Percentiles rank a stretch among this genome's conserved stretches.
Evolutionary conservation across 2,329 filamentous ascomycete species (phyloP).

Genomic region (Zymoseptoria crescenta): DNA sequence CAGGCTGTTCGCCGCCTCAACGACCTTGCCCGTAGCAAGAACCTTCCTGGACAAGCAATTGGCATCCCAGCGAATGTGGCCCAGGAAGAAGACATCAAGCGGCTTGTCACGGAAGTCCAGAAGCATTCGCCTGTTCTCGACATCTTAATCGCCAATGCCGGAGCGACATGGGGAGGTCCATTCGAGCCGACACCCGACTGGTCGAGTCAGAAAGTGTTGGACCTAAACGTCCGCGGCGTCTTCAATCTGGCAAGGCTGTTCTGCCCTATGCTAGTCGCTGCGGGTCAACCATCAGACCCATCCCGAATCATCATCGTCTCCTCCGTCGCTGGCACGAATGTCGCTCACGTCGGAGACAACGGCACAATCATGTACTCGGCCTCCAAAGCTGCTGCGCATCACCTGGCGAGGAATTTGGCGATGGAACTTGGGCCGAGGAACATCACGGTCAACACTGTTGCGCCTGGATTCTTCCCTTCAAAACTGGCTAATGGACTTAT

Average conservation of each 20-base stretch:
- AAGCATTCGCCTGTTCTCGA: conserved; percentile 73
- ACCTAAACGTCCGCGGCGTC: conserved; percentile 81
- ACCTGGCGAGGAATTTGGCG: conserved; percentile 73
- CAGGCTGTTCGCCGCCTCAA: conserved; percentile 70
- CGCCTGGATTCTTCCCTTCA: conserved; percentile 59
- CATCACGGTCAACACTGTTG: conserved; percentile 66
- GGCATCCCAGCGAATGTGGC: conserved; percentile 71
- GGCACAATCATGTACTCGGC: conserved; percentile 76
- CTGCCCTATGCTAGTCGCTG: conserved; percentile 61
- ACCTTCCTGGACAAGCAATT: conserved; percentile 60
- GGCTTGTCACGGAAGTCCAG: conserved; percentile 60
- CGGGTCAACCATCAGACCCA: conserved; percentile 55
- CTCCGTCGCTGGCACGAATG: conserved; percentile 66
- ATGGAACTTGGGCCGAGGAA: conserved; percentile 70
- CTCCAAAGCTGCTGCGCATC: conserved; percentile 78
- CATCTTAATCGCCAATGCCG: conserved; percentile 83
- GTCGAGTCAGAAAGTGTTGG: conserved; percentile 80
- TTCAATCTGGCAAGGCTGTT: conserved; percentile 52
- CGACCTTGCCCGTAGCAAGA: conserved; percentile 55
- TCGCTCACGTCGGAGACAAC: conserved; percentile 62
- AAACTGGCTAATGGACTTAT: conserved; percentile 69
- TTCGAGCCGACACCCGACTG: conserved; percentile 75
- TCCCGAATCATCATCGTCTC: conserved; percentile 75
- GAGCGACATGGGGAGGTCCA: conserved; percentile 76
- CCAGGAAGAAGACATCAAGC: conserved; percentile 61